Base-by-base conservation (phyloP, 2,329 filamentous ascomycete genomes). In the Lasiodiplodia gonubiensis region DNA sequence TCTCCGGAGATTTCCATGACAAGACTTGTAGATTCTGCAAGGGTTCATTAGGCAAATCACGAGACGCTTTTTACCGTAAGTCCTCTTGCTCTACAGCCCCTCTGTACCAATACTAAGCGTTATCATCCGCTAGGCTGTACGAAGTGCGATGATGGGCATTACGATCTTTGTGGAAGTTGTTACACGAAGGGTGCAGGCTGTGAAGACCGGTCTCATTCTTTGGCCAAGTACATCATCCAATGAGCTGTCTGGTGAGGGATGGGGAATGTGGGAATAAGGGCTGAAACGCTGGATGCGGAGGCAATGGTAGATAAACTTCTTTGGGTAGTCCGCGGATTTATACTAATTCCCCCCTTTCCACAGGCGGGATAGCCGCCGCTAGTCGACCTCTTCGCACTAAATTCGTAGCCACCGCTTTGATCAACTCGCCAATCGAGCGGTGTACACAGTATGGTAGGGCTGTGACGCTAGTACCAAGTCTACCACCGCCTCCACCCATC, bases 21-120 rank as follows among this genome's bases (percentile, higher is more conserved):
- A 51, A 63, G 5, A 51, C 18, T 4, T 63, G 59, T 5, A 14
- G 39, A 5, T 63, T 51, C 30, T 63, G 59, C 21, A 49, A 63
- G 2, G 59, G 14, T 5, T 10, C 2, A 2, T 30, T 63, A 27
- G 42, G 42, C 11, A n/a, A 51, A 10, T 51, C 59, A 18, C 2
- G 27, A 27, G 59, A 63, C 18, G 18, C 59, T 2, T 63, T 63
- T 8, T 63, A 63, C 59, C 59, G 59, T 63, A 63, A 49, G 59
- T 63, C n/a, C 5, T n/a, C 4, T 10, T 18, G 4, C 23, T 2
- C 10, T 8, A 4, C 8, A 11, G 21, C n/a, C 27, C 21, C 16
- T 4, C 14, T 10, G 11, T 10, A 23, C 8, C 37, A n/a, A 25
- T 1, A 3, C 39, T 42, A 23, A 60, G 4, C 7, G 6, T 59